These are phyloP conservation scores for Omphalea diandra DNA, from an alignment of 441 rosid species.

Conservation along the genomic window DNA sequence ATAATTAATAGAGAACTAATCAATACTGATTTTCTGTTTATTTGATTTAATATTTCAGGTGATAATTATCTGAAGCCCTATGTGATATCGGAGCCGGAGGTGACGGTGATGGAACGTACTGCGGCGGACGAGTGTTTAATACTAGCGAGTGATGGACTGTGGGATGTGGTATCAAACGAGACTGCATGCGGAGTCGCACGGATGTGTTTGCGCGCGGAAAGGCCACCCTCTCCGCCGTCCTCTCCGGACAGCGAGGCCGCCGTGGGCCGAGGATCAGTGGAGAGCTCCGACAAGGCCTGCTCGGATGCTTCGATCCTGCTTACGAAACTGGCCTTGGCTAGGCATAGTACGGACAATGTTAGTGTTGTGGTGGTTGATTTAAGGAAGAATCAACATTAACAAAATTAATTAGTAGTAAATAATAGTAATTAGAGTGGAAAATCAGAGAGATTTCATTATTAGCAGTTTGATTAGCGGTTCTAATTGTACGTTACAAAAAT, in stretches of 20 bases:
- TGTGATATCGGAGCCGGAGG: slow-evolving; percentile 88
- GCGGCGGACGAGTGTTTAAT: slow-evolving; percentile 77
- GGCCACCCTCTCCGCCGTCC: slow-evolving; percentile 21
- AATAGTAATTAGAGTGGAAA: too few species aligned
- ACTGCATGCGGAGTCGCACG: slow-evolving; percentile 78
- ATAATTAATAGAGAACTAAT: too few species aligned
- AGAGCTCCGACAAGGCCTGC: slow-evolving; percentile 64
- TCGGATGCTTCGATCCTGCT: slow-evolving; percentile 69
- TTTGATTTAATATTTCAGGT: slow-evolving; percentile 30
- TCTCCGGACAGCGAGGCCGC: slow-evolving; percentile 24
- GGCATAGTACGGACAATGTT: slow-evolving; percentile 68
- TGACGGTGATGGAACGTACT: slow-evolving; percentile 58
- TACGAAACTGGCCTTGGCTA: slow-evolving; percentile 75
- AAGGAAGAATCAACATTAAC: slow-evolving; percentile 41
- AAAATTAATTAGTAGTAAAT: background rate
- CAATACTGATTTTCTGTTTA: background rate
- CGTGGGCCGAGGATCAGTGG: slow-evolving; percentile 24
- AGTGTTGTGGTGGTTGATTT: slow-evolving; percentile 87
- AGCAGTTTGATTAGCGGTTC: too few species aligned
- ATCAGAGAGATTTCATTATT: too few species aligned
- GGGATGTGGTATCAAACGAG: slow-evolving; percentile 93
- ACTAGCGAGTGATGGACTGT: slow-evolving; percentile 85
- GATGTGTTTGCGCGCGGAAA: slow-evolving; percentile 58
- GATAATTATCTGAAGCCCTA: slow-evolving; percentile 84
- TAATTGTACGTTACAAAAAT: slow-evolving; percentile 16